Percentiles rank a stretch among this genome's conserved stretches.
These are phyloP conservation scores for Boletus coccyginus DNA, from an alignment of 768 basidiomycete genomes.

Conservation along the genomic window DNA sequence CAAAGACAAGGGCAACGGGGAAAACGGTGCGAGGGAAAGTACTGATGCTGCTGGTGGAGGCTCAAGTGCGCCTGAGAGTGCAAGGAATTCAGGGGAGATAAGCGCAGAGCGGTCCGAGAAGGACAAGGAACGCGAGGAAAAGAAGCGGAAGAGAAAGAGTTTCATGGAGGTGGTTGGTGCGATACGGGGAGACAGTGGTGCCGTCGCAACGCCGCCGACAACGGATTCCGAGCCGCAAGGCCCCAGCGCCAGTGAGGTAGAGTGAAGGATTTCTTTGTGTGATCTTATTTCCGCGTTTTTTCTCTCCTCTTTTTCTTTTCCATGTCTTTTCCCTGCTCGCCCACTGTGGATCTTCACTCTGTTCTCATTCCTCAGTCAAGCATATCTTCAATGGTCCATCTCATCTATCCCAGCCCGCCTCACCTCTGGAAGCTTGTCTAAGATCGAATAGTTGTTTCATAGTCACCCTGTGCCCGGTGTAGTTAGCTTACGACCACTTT, in stretches of 20 bases:
- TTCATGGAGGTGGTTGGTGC: slow-evolving; percentile 39
- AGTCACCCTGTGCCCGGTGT: slow-evolving; percentile 11
- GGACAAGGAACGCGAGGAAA: slow-evolving; percentile 53
- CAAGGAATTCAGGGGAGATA: slow-evolving; percentile 49
- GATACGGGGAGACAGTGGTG: slow-evolving; percentile 24
- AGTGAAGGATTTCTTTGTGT: neutral
- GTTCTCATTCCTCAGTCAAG: slow-evolving; percentile 7
- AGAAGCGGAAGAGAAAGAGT: slow-evolving; percentile 64
- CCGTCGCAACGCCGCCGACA: slow-evolving; percentile 36
- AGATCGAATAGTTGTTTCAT: slow-evolving; percentile 22
- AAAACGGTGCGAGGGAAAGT: slow-evolving; percentile 16
- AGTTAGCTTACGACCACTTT: slow-evolving; percentile 23
- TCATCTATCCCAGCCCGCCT: neutral
- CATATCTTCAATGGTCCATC: slow-evolving; percentile 12
- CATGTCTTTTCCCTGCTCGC: neutral
- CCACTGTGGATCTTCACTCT: slow-evolving; percentile 13
- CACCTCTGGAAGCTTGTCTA: slow-evolving; percentile 1
- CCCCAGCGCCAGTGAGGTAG: slow-evolving; percentile 2
- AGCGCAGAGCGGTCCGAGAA: slow-evolving; percentile 47
- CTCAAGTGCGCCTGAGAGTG: slow-evolving; percentile 40
- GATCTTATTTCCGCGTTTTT: slow-evolving; percentile 10
- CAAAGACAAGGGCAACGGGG: slow-evolving; percentile 38
- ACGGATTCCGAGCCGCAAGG: slow-evolving; percentile 15
- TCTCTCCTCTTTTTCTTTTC: slow-evolving; percentile 1
- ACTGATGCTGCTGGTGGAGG: slow-evolving; percentile 16